phyloP scores from a whole-genome alignment of 352 stramenopile species.

The Globisporangium parvum region DNA sequence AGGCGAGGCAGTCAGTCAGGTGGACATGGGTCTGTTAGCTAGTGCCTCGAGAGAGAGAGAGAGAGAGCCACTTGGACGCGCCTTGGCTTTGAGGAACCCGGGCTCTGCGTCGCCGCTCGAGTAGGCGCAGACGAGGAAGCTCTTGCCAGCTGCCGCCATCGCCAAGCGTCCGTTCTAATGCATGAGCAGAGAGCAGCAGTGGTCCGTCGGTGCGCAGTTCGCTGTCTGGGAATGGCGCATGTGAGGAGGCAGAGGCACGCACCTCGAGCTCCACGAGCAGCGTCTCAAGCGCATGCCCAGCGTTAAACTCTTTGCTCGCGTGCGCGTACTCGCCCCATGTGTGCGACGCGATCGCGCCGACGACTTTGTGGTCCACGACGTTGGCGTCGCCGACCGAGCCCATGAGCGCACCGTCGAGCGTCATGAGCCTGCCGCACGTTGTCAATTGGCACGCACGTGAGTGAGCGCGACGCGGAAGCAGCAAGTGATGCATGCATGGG shows the following conservation, averaged over 20 bases:
- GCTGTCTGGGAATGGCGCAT: background rate
- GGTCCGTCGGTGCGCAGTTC: too few species aligned
- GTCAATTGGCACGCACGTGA: background rate
- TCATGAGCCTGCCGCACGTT: conserved; percentile 55
- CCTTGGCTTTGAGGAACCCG: conserved; percentile 74
- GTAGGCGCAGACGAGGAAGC: conserved; percentile 76
- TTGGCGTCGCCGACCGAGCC: conserved; percentile 57
- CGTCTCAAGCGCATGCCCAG: conserved; percentile 41
- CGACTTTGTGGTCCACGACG: conserved; percentile 73
- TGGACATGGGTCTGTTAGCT: too few species aligned
- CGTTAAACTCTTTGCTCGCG: conserved; percentile 61
- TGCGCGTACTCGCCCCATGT: conserved; percentile 82
- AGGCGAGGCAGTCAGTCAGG: background rate
- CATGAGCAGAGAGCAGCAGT: background rate
- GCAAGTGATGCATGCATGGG: background rate
- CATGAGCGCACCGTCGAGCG: conserved; percentile 79
- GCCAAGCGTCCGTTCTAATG: conserved; percentile 46
- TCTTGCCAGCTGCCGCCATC: conserved; percentile 58
- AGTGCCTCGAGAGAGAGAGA: background rate
- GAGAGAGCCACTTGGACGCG: conserved; percentile 8
- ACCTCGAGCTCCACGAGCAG: conserved; percentile 77
- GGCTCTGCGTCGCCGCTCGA: conserved; percentile 43
- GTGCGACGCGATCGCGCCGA: conserved; percentile 79
- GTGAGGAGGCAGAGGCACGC: background rate
- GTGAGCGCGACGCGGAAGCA: background rate